Conservation (phyloP, 2,329 filamentous ascomycete genomes). For the Aspergillus calidoustus region DNA sequence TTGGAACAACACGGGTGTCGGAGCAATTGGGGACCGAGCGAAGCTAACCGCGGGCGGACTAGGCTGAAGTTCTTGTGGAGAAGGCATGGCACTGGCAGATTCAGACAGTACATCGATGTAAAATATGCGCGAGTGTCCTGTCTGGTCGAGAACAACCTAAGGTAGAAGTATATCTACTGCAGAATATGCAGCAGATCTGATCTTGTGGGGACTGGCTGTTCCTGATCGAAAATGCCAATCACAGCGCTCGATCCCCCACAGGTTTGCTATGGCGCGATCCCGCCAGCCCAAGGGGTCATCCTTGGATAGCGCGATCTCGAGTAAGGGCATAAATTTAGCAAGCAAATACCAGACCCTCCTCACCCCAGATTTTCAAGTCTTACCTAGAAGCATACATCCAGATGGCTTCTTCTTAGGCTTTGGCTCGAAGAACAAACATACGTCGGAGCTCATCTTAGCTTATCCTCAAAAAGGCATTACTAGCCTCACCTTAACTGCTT, state of each 20-base stretch:
- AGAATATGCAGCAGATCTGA: not conserved
- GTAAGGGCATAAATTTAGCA: too few relatives aligned
- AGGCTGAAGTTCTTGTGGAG: not conserved
- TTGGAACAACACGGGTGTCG: constrained; percentile 8
- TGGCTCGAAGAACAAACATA: too few relatives aligned
- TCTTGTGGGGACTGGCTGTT: not conserved
- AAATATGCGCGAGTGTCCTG: not conserved
- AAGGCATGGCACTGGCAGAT: not conserved
- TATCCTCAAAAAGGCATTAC: too few relatives aligned
- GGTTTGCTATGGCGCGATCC: constrained; percentile 9
- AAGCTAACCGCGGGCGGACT: not conserved
- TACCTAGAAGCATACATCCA: too few relatives aligned
- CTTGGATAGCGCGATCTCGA: too few relatives aligned
- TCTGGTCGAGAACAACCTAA: not conserved
- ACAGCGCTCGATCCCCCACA: not conserved
- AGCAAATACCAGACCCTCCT: too few relatives aligned
- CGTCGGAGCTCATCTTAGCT: too few relatives aligned
- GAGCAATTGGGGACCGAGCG: not conserved
- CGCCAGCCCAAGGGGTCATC: constrained; percentile 1
- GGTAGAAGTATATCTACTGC: not conserved
- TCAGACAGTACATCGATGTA: not conserved
- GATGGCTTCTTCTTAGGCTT: too few relatives aligned
- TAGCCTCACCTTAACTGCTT: too few relatives aligned
- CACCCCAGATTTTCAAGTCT: too few relatives aligned
- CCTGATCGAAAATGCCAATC: constrained; percentile 6